These are phyloP conservation scores for Volvariella surrecta DNA, from an alignment of 1,284 basidiomycete species.

Conservation along the genomic window DNA sequence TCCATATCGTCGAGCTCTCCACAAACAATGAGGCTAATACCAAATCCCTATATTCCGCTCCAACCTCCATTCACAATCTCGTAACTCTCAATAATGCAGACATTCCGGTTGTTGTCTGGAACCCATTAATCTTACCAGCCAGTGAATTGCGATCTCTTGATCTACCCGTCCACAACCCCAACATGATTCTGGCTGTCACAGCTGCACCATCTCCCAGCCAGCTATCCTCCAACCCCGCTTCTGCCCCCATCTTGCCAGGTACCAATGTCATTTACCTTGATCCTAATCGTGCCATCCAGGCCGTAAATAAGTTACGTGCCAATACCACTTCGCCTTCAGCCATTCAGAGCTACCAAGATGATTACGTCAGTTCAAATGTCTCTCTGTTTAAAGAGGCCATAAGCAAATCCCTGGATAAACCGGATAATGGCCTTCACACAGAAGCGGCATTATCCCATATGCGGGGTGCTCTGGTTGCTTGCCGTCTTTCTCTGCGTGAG, in stretches of 20 bases:
- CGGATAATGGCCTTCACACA: slow-evolving; percentile 13
- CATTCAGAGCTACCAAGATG: slow-evolving; percentile 56
- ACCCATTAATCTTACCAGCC: slow-evolving; percentile 44
- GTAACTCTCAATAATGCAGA: slow-evolving; percentile 40
- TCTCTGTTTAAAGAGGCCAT: slow-evolving; percentile 36
- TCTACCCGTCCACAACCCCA: neutral
- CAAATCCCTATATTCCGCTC: neutral
- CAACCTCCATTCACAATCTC: slow-evolving; percentile 10
- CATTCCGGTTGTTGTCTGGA: slow-evolving; percentile 48
- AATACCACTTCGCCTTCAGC: slow-evolving; percentile 35
- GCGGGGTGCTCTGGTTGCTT: slow-evolving; percentile 20
- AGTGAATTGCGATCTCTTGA: slow-evolving; percentile 13
- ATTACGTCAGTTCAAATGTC: slow-evolving; percentile 50
- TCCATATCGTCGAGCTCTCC: slow-evolving; percentile 40
- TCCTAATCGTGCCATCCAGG: slow-evolving; percentile 44
- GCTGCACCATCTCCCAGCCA: slow-evolving; percentile 2
- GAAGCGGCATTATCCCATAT: slow-evolving; percentile 25
- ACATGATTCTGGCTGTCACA: slow-evolving; percentile 1
- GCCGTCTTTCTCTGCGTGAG: slow-evolving; percentile 13
- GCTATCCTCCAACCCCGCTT: slow-evolving; percentile 2
- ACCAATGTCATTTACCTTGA: slow-evolving; percentile 41
- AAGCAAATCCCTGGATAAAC: slow-evolving; percentile 21
- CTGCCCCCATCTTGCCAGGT: neutral
- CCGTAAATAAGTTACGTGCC: slow-evolving; percentile 37
- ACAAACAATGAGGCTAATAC: slow-evolving; percentile 6